Percentiles rank a stretch among this genome's conserved stretches.
phyloP scores from a whole-genome alignment of 2,329 filamentous ascomycete species.

The Knoxdaviesia proteae region DNA sequence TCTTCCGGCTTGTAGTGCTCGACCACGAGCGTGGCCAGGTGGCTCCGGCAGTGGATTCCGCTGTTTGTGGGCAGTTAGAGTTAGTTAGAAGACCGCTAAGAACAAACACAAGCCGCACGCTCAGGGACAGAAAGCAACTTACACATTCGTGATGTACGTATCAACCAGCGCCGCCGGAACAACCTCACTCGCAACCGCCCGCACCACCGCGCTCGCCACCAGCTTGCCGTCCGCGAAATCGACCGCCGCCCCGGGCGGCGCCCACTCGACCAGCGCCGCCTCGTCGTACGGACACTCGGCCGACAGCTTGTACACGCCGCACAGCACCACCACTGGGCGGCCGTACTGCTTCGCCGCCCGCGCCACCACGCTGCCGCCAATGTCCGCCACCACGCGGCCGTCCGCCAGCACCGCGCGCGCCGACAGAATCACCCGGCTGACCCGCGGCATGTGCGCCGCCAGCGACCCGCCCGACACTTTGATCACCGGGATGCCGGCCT shows the following conservation, averaged over 20 bases:
- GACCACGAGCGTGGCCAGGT: conserved; percentile 50
- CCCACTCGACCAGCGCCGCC: conserved; percentile 68
- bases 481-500: conserved; percentile 63
- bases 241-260: conserved; percentile 56
- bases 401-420: conserved; percentile 77
- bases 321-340: conserved; percentile 71
- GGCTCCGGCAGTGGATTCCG: conserved; percentile 47
- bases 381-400: conserved; percentile 65
- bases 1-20: conserved; percentile 62
- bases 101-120: not conserved
- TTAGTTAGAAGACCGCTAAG: not conserved
- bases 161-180: conserved; percentile 57
- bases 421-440: conserved; percentile 85
- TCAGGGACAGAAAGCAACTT: conserved; percentile 10
- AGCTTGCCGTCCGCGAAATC: conserved; percentile 61
- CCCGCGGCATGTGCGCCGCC: conserved; percentile 83
- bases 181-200: conserved; percentile 65
- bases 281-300: conserved; percentile 74
- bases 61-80: conserved; percentile 14
- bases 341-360: conserved; percentile 65
- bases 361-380: conserved; percentile 67
- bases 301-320: conserved; percentile 83
- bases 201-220: conserved; percentile 56
- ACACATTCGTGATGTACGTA: conserved; percentile 65
- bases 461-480: conserved; percentile 68